These are phyloP conservation scores for Cyberlindnera maclurae DNA, from an alignment of 805 yeast species.

Conservation along the genomic window DNA sequence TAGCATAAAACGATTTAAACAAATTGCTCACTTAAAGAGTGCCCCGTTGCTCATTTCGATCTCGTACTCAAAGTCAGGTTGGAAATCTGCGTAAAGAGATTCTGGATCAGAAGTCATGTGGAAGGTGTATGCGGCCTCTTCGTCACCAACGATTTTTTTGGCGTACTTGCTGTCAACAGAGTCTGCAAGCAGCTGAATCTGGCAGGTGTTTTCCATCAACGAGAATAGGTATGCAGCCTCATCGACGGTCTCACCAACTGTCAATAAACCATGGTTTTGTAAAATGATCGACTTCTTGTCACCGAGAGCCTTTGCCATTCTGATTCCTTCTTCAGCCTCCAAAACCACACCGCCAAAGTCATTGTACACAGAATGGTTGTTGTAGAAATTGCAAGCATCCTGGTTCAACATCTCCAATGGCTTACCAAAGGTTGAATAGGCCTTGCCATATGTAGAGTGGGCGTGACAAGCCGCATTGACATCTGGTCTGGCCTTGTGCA, in stretches of 20 bases:
- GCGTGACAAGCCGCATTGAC: slow-evolving; percentile 69
- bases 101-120: slow-evolving; percentile 58
- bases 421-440: slow-evolving; percentile 57
- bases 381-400: slow-evolving; percentile 64
- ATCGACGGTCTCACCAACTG: slow-evolving; percentile 64
- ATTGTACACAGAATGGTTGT: slow-evolving; percentile 55
- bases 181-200: slow-evolving; percentile 59
- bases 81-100: slow-evolving; percentile 64
- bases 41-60: slow-evolving; percentile 24
- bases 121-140: slow-evolving; percentile 62
- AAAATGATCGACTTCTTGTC: slow-evolving; percentile 47
- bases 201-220: slow-evolving; percentile 56
- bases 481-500: slow-evolving; percentile 64
- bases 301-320: slow-evolving; percentile 56
- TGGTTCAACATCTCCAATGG: slow-evolving; percentile 76
- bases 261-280: slow-evolving; percentile 68
- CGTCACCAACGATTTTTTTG: slow-evolving; percentile 42
- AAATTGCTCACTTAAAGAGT: slow-evolving; percentile 11
- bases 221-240: slow-evolving; percentile 67
- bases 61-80: slow-evolving; percentile 57
- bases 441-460: slow-evolving; percentile 58
- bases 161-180: slow-evolving; percentile 34
- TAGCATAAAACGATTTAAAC: no score
- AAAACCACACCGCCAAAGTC: slow-evolving; percentile 78
- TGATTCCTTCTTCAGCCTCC: slow-evolving; percentile 54